phyloP scores from a whole-genome alignment of 192 early-diverging fungal species.

The Dispira parvispora region DNA sequence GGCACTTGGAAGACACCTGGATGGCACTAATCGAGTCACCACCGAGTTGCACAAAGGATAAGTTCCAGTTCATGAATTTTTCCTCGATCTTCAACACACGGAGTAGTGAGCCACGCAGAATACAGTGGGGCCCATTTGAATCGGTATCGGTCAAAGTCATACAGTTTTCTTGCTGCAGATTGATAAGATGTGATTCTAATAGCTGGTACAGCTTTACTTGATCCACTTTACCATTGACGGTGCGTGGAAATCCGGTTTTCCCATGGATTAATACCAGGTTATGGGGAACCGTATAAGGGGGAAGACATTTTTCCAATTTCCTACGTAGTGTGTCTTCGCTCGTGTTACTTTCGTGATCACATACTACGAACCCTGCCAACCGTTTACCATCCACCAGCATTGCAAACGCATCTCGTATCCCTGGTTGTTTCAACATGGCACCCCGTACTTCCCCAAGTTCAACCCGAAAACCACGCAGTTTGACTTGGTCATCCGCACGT shows the following conservation, averaged over 20 bases:
- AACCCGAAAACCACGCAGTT: constrained; percentile 21
- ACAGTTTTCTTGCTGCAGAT: too few species aligned
- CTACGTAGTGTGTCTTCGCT: too few species aligned
- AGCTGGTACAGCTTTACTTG: neutral
- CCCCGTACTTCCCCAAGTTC: constrained; percentile 18
- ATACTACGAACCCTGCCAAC: neutral
- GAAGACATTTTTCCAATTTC: neutral
- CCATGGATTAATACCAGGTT: neutral
- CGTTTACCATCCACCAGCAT: neutral
- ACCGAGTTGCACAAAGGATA: too few species aligned
- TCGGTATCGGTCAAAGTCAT: too few species aligned
- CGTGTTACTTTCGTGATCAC: too few species aligned
- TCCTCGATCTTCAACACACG: too few species aligned
- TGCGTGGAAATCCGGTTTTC: neutral
- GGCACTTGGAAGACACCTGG: too few species aligned
- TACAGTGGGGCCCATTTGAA: too few species aligned
- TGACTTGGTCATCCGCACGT: constrained; percentile 20
- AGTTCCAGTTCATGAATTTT: too few species aligned
- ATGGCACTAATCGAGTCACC: too few species aligned
- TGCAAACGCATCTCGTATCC: neutral
- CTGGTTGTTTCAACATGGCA: neutral
- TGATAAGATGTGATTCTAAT: too few species aligned
- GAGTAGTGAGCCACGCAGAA: too few species aligned
- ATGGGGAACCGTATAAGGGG: neutral
- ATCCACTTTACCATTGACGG: neutral